Percentiles rank a stretch among this genome's conserved stretches.
These are phyloP conservation scores for Marchantia paleacea DNA, from an alignment of 225 moss, liverwort and hornwort species.

Conservation along the genomic window DNA sequence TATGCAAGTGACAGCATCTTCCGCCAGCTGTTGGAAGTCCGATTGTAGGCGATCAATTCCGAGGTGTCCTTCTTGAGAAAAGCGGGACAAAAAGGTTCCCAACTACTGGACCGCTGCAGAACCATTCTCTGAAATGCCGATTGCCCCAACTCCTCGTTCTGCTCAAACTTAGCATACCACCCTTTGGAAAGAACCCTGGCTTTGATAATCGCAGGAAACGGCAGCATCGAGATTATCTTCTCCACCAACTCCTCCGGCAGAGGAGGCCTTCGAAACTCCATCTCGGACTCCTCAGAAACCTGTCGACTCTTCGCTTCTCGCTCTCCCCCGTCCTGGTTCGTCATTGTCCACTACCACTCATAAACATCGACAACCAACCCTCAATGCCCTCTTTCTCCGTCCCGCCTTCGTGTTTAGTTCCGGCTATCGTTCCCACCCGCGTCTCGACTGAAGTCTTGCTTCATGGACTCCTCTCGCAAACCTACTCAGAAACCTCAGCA, in stretches of 20 bases:
- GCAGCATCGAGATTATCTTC: constrained; percentile 21
- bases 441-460: too few relatives aligned
- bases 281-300: neutral
- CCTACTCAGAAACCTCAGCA: neutral
- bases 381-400: neutral
- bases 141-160: neutral
- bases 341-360: neutral
- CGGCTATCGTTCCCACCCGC: too few relatives aligned
- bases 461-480: neutral
- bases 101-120: neutral
- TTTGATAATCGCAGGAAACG: constrained; percentile 19
- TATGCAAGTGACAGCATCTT: constrained; percentile 17
- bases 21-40: constrained; percentile 4
- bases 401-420: too few relatives aligned
- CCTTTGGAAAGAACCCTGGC: constrained; percentile 22
- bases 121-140: constrained; percentile 16
- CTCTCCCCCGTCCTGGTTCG: neutral
- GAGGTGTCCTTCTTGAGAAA: constrained; percentile 21
- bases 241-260: constrained; percentile 25
- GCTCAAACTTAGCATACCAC: constrained; percentile 16
- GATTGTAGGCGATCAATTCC: constrained; percentile 14
- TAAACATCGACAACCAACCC: neutral
- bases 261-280: neutral
- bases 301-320: neutral
- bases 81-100: constrained; percentile 22